Evolutionary conservation across 768 basidiomycete genomes (phyloP), one percentile per base, ranked within the genome.

Genomic region (Lentinula aciculospora): DNA sequence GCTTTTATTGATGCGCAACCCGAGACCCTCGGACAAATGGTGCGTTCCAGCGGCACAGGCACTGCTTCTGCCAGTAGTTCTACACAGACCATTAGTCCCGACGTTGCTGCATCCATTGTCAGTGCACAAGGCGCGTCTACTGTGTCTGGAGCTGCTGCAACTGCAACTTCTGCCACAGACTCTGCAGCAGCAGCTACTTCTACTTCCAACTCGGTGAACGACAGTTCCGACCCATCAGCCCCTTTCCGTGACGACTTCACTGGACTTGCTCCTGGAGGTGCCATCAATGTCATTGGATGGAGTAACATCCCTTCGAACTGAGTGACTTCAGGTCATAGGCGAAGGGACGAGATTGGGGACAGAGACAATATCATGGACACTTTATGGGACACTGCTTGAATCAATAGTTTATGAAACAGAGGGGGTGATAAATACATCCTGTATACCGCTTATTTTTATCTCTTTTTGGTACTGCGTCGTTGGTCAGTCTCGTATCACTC

Each of bases 1-100:
- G 72, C 80, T 13, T 89, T 88, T 76, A 77, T 88, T 66, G 85
- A 90, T 72, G 77, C 78, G 25, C 61, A 74, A 58, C 73, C 80
- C 36, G 78, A 89, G 70, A 67, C 71, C 58, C 69, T 89, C 62
- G 74, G 75, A 50, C 66, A 76, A 60, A 68, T 84, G 50, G 74
- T 75, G 23, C 78, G 77, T 58, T 65, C 62, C 37, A 34, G 53
- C 27, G 61, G 61, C 7, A 61, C 66, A 6, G 61, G 60, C 50
- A 47, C 59, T 10, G 56, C 60, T 36, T 64, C 69, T 51, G 46
- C 61, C 31, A 63, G 63, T 29, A 65, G 66, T 5, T 51, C 56
- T 45, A 63, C 75, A 1, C 57, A 60, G n/a, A 71, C 71, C 19
- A 69, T 70, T 59, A 63, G 70, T 27, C 68, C 75, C 15, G 66